Conservation (phyloP, 768 basidiomycete genomes). For the Chlorophyllum brunneum region DNA sequence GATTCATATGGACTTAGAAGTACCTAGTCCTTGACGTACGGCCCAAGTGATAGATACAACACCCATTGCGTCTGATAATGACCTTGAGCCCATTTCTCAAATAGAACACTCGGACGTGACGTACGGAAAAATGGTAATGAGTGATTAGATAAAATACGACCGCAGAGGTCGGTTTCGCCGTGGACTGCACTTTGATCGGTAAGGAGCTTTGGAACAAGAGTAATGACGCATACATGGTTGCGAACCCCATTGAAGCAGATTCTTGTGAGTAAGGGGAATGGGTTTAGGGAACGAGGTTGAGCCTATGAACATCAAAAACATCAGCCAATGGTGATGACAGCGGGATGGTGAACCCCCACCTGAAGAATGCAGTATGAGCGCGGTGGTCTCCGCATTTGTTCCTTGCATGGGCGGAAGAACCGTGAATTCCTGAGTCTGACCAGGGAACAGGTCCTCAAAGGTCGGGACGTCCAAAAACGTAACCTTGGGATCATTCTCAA, state of each 20-base stretch:
- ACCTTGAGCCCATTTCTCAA: background rate
- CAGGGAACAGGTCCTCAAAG: conserved; percentile 8
- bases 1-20: background rate
- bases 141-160: conserved; percentile 18
- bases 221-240: conserved; percentile 15
- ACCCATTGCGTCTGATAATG: conserved; percentile 17
- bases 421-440: background rate
- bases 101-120: background rate
- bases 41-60: conserved; percentile 17
- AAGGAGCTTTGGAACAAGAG: background rate
- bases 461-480: conserved; percentile 1
- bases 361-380: conserved; percentile 21
- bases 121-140: conserved; percentile 20
- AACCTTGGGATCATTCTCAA: background rate
- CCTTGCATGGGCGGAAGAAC: background rate
- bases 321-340: background rate
- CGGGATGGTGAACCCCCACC: conserved; percentile 14
- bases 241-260: conserved; percentile 14
- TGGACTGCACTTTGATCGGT: conserved; percentile 11
- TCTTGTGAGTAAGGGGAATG: conserved; percentile 16
- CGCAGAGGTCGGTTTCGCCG: conserved; percentile 22
- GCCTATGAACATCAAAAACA: conserved; percentile 12
- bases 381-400: background rate
- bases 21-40: conserved; percentile 3
- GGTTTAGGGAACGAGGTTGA: conserved; percentile 25